Conservation (phyloP, 208 protist genomes). For the Vickermania ingenoplastis region DNA sequence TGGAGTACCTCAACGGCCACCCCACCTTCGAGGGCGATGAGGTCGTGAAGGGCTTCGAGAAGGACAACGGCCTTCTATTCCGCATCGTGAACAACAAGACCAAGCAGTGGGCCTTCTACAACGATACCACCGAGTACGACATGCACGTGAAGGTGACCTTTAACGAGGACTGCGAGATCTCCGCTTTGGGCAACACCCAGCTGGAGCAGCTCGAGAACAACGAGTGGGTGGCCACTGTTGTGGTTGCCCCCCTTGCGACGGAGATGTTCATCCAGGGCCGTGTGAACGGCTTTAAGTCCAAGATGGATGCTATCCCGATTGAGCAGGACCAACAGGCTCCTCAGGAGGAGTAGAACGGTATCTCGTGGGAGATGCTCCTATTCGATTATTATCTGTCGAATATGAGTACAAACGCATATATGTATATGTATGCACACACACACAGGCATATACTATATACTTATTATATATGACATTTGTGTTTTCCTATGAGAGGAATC, state of each 20-base stretch:
- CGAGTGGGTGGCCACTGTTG: constrained; percentile 30
- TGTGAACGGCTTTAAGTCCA: constrained; percentile 49
- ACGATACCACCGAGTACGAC: constrained; percentile 69
- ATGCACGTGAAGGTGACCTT: constrained; percentile 74
- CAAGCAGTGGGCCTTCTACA: constrained; percentile 70
- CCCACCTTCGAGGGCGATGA: no score
- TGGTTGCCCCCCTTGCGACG: constrained; percentile 46
- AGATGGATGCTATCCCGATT: constrained; percentile 41
- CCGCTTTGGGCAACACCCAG: constrained; percentile 58
- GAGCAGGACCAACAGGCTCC: constrained; percentile 2
- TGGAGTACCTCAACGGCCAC: no score
- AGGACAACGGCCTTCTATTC: constrained; percentile 46
- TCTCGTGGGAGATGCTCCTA: neutral
- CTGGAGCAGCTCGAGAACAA: constrained; percentile 26
- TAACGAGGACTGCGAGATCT: constrained; percentile 64
- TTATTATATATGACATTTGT: no score
- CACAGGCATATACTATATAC: no score
- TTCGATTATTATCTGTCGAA: no score
- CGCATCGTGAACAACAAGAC: constrained; percentile 50
- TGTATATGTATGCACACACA: no score
- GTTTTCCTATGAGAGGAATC: no score
- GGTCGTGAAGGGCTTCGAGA: no score
- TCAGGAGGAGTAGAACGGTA: neutral
- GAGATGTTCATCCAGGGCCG: constrained; percentile 60
- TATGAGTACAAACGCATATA: no score